Conservation (phyloP, 139 green algal species). For the Microglena sp. region DNA sequence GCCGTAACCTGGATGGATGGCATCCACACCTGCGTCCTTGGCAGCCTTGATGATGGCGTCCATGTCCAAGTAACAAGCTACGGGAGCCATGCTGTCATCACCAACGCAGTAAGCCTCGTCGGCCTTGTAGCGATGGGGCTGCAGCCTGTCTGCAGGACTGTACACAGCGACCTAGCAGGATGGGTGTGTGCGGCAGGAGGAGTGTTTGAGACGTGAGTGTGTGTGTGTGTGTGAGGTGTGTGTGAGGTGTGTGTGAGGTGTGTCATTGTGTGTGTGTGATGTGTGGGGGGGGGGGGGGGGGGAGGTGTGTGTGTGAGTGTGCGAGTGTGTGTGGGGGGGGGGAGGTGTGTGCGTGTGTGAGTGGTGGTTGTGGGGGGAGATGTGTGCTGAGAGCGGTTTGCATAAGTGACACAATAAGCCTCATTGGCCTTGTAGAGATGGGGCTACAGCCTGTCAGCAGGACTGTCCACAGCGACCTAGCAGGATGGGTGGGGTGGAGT, state of each 20-base stretch:
- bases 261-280: no score
- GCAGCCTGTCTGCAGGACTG: conserved; percentile 67
- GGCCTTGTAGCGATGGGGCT: conserved; percentile 86
- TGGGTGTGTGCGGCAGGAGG: background rate
- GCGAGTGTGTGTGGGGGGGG: no score
- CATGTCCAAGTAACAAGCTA: conserved; percentile 80
- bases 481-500: conserved; percentile 20
- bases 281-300: no score
- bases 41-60: conserved; percentile 58
- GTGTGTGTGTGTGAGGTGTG: no score
- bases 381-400: no score
- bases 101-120: conserved; percentile 85
- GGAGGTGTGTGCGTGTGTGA: no score
- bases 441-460: conserved; percentile 70
- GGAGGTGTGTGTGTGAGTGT: no score
- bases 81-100: conserved; percentile 50
- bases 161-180: conserved; percentile 92
- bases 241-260: no score
- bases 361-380: no score
- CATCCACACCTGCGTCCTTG: conserved; percentile 74
- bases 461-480: conserved; percentile 85
- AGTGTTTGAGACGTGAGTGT: background rate
- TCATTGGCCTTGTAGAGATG: conserved; percentile 94
- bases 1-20: conserved; percentile 90
- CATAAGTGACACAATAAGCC: conserved; percentile 63